Percentiles rank a stretch among this genome's conserved stretches.
Conservation (phyloP, 352 stramenopile species). For the Phytophthora kernoviae region DNA sequence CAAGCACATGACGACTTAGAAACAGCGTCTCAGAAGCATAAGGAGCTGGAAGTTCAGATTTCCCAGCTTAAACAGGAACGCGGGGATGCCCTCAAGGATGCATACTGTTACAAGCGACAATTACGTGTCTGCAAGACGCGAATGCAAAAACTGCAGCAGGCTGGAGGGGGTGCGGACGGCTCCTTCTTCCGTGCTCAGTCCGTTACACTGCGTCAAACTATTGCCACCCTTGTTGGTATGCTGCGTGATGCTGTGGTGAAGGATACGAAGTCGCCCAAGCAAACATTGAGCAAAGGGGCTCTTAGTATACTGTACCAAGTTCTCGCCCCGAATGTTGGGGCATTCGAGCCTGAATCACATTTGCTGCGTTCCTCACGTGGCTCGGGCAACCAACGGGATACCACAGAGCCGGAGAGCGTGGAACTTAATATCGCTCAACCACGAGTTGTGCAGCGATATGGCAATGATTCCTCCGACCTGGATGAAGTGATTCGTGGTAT, state of each 20-base stretch:
- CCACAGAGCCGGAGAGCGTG: constrained; percentile 9
- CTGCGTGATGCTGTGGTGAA: constrained; percentile 52
- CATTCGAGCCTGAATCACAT: background rate
- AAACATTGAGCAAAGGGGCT: constrained; percentile 61
- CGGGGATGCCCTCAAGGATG: constrained; percentile 60
- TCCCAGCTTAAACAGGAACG: constrained; percentile 53
- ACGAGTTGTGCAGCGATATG: constrained; percentile 13
- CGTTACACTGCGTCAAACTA: constrained; percentile 36
- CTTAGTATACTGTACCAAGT: constrained; percentile 37
- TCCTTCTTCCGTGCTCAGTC: constrained; percentile 53
- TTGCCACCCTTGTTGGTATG: constrained; percentile 46
- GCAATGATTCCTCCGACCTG: constrained; percentile 32
- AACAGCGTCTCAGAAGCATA: constrained; percentile 37
- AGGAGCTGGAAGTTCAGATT: constrained; percentile 43
- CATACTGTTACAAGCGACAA: constrained; percentile 62
- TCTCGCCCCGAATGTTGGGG: constrained; percentile 13
- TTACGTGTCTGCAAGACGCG: constrained; percentile 53
- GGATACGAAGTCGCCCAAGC: constrained; percentile 67
- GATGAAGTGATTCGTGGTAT: constrained; percentile 58
- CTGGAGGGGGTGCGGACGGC: constrained; percentile 28
- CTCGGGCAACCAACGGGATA: constrained; percentile 5
- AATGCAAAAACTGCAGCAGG: constrained; percentile 33
- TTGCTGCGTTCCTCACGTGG: background rate
- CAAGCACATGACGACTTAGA: constrained; percentile 31
- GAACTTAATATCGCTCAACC: constrained; percentile 13